Evolutionary conservation across 371 early-diverging fungal species (phyloP).

Genomic region (Polyrhizophydium stewartii): DNA sequence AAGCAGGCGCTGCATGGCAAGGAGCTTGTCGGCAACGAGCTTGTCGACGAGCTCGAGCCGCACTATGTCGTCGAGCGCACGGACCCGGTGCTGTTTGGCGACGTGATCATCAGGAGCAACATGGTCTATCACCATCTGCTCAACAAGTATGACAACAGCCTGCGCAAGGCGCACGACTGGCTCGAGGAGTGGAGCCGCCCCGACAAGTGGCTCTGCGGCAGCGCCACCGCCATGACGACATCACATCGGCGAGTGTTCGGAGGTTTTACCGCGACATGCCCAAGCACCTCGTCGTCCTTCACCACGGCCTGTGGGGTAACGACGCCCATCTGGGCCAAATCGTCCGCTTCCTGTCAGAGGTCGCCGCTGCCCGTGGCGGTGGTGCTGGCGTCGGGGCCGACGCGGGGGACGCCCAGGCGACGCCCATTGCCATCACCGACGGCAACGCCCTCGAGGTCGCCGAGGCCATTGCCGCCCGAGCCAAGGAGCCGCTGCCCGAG

Average conservation of each 20-base stretch:
- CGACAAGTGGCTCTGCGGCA: too few species aligned
- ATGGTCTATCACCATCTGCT: constrained; percentile 24
- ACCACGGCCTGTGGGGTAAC: constrained; percentile 68
- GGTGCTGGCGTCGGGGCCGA: too few species aligned
- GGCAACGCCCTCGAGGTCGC: background rate
- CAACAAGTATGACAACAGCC: constrained; percentile 22
- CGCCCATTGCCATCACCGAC: background rate
- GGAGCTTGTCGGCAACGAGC: constrained; percentile 14
- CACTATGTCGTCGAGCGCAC: constrained; percentile 26
- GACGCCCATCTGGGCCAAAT: constrained; percentile 50
- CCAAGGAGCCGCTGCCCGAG: constrained; percentile 1
- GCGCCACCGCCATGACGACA: too few species aligned
- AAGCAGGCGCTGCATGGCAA: too few species aligned
- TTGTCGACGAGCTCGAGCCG: constrained; percentile 19
- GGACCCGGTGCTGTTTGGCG: constrained; percentile 15
- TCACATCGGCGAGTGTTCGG: too few species aligned
- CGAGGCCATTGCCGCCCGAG: background rate
- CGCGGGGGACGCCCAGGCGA: background rate
- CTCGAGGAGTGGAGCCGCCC: too few species aligned
- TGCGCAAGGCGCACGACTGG: constrained; percentile 17
- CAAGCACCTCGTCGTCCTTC: constrained; percentile 49
- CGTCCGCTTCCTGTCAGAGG: constrained; percentile 27
- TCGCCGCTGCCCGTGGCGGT: background rate
- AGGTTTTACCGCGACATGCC: too few species aligned
- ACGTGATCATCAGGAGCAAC: constrained; percentile 17